Base-by-base conservation (phyloP, 305 asterid species). In the Galium porrigens region DNA sequence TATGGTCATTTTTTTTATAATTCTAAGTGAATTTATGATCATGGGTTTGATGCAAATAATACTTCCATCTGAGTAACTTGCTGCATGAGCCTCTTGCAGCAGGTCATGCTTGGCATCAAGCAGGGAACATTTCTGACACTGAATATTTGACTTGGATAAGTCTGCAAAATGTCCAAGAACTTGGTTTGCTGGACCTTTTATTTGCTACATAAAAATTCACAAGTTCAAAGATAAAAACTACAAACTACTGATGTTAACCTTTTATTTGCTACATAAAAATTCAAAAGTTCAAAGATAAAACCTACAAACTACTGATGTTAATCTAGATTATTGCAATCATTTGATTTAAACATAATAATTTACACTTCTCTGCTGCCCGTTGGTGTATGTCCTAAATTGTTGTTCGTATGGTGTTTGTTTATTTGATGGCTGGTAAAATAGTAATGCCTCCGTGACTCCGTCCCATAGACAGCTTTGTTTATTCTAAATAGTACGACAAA, bases 41-140 rank as follows among this genome's bases (percentile, higher is more conserved):
- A 41, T 61, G 66, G 33, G 14, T 41, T 61, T 61, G 48, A 61
- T 61, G 34, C 51, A 60, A 41, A 39, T 30, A 29, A 6, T 12
- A 62, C 22, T 15, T 4, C 36, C 6, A 30, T 25, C 18, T 20
- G 33, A 37, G n/a, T 22, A 6, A 62, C 37, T 42, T 22, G 37
- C 55, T 11, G 39, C 30, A 18, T 4, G 11, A 61, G 36, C 53
- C 53, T 61, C 39, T 20, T 30, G 33, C 53, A 12, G 14, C 27
- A 11, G n/a, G 55, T 29, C 46, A 25, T 22, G 25, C 41, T 39
- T 41, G 37, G 66, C 36, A 41, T 61, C 25, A 27, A 25, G 54
- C 27, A 44, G 41, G 39, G 1, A 44, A 41, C 10, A 17, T 25
- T 63, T 22, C 3, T 20, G 54, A 0, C 6, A 12, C 14, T 20